Percentiles rank a stretch among this genome's conserved stretches.
These are phyloP conservation scores for Colletotrichum australisinense DNA, from an alignment of 2,329 filamentous ascomycete species.

Conservation along the genomic window DNA sequence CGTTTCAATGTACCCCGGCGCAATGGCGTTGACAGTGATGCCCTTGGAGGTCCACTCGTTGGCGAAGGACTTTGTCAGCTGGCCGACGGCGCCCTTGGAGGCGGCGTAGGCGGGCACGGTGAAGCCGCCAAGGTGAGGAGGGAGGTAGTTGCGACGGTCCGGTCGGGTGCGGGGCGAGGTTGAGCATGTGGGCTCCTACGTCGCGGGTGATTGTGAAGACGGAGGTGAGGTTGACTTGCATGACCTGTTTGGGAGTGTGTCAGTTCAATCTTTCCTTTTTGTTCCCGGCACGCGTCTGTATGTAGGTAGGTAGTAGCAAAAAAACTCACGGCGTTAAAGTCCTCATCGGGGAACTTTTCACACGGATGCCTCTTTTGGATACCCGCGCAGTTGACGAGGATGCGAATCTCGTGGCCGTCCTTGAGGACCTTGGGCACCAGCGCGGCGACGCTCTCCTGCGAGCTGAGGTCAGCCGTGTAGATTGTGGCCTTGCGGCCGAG, in stretches of 20 bases:
- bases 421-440: constrained; percentile 71
- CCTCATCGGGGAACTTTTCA: constrained; percentile 78
- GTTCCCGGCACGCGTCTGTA: too few species aligned
- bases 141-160: constrained; percentile 88
- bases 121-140: constrained; percentile 87
- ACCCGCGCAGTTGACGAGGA: constrained; percentile 88
- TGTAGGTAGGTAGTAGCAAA: neutral
- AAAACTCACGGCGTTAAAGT: constrained; percentile 74
- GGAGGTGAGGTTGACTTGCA: constrained; percentile 87
- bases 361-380: constrained; percentile 85
- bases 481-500: constrained; percentile 75
- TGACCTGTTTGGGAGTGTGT: constrained; percentile 58
- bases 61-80: constrained; percentile 85
- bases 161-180: constrained; percentile 57
- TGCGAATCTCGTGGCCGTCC: constrained; percentile 74
- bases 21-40: constrained; percentile 88
- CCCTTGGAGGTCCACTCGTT: constrained; percentile 89
- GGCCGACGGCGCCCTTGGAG: constrained; percentile 85
- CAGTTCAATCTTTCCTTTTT: too few species aligned
- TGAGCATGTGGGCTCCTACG: constrained; percentile 82
- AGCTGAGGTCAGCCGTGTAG: constrained; percentile 77
- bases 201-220: constrained; percentile 85
- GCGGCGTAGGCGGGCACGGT: constrained; percentile 91
- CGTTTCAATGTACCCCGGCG: constrained; percentile 91
- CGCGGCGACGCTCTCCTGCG: constrained; percentile 66